Evolutionary conservation across 768 basidiomycete genomes (phyloP).

Genomic region (Strobilomyces echinocephalus): DNA sequence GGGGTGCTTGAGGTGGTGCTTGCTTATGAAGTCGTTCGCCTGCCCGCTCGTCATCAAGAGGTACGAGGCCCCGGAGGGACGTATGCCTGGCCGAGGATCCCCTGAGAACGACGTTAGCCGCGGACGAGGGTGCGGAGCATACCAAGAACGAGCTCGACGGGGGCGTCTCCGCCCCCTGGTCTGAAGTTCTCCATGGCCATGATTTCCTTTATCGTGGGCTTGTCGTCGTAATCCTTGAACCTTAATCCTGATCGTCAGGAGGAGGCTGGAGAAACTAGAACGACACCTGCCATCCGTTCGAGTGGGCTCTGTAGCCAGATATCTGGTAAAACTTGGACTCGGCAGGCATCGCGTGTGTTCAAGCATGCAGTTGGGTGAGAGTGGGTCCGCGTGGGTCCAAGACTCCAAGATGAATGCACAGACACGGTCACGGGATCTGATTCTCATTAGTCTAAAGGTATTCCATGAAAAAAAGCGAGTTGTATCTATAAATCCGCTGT

Average conservation of each 20-base stretch:
- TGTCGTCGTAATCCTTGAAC: slow-evolving; percentile 35
- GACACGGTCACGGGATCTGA: neutral
- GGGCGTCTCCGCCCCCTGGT: slow-evolving; percentile 19
- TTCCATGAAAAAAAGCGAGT: neutral
- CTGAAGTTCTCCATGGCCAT: slow-evolving; percentile 28
- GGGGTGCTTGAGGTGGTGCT: slow-evolving; percentile 10
- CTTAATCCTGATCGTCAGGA: slow-evolving; percentile 3
- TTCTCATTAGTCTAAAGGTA: too few species aligned
- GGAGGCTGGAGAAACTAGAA: neutral
- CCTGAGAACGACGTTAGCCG: neutral
- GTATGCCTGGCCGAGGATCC: slow-evolving; percentile 35
- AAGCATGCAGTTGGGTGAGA: too few species aligned
- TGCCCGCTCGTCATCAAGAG: slow-evolving; percentile 38
- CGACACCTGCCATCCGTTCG: slow-evolving; percentile 21
- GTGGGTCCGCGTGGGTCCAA: too few species aligned
- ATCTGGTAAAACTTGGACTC: slow-evolving; percentile 26
- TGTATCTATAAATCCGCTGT: neutral
- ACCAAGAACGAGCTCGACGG: slow-evolving; percentile 46
- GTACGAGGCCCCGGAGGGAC: slow-evolving; percentile 40
- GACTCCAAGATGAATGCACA: neutral
- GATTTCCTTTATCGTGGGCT: slow-evolving; percentile 21
- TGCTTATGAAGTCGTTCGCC: slow-evolving; percentile 19
- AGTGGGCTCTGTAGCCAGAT: slow-evolving; percentile 26
- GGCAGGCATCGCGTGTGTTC: too few species aligned
- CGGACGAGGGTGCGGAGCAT: neutral